These are phyloP conservation scores for Monilinia vaccinii-corymbosi DNA, from an alignment of 2,329 filamentous ascomycete species.

Conservation along the genomic window DNA sequence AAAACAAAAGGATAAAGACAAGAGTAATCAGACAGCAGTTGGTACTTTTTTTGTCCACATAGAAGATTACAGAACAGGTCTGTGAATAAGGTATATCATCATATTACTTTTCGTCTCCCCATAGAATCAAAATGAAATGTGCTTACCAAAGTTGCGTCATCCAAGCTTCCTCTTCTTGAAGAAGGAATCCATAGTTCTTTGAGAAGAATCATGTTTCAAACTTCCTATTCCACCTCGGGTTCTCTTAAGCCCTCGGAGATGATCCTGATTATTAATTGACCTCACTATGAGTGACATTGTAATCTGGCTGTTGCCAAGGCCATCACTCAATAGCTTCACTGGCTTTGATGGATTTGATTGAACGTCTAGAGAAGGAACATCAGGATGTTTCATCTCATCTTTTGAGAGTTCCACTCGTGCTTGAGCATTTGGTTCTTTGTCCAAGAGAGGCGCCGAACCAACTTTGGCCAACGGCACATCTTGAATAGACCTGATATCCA, in stretches of 20 bases:
- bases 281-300: conserved; percentile 43
- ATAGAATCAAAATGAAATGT: conserved; percentile 16
- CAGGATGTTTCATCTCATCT: not conserved
- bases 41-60: conserved; percentile 65
- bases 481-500: conserved; percentile 20
- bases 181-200: conserved; percentile 69
- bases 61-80: conserved; percentile 68
- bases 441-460: not conserved
- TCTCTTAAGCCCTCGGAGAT: conserved; percentile 66
- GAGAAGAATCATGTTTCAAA: conserved; percentile 62
- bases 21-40: conserved; percentile 68
- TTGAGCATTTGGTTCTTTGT: not conserved
- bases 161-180: conserved; percentile 49
- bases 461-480: not conserved
- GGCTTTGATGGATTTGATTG: not conserved
- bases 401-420: not conserved
- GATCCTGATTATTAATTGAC: conserved; percentile 59
- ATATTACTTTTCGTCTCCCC: conserved; percentile 35
- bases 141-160: conserved; percentile 8
- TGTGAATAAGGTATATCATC: conserved; percentile 69
- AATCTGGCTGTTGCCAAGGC: conserved; percentile 21
- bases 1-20: conserved; percentile 2
- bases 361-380: not conserved
- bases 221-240: conserved; percentile 78
- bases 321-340: not conserved